A percentile compares a stretch with the other conserved stretches of the same genome.
phyloP scores from a whole-genome alignment of 495 filamentous ascomycete species.

The Usnea hakonensis region DNA sequence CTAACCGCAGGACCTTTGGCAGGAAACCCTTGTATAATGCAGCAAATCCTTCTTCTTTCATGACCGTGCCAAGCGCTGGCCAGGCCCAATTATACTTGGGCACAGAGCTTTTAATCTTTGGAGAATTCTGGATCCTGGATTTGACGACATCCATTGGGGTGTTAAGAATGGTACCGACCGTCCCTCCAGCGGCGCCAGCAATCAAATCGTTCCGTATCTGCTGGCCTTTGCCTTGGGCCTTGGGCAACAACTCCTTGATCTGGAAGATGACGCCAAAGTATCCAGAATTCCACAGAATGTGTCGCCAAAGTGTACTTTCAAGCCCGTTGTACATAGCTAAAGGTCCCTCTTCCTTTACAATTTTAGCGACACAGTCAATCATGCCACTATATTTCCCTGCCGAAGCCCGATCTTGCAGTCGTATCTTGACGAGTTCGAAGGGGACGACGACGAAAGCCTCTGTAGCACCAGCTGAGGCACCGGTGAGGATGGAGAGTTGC shows the following conservation, averaged over 20 bases:
- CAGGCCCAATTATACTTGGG: slow-evolving; percentile 99
- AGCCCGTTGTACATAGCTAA: slow-evolving; percentile 93
- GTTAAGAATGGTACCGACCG: slow-evolving; percentile 87
- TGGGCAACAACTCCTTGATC: slow-evolving; percentile 73
- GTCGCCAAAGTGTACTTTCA: slow-evolving; percentile 93
- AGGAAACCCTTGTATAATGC: slow-evolving; percentile 97
- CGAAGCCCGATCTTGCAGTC: slow-evolving; percentile 90
- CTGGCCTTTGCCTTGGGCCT: slow-evolving; percentile 65
- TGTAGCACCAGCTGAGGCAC: slow-evolving; percentile 89
- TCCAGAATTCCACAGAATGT: slow-evolving; percentile 93
- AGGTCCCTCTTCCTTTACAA: slow-evolving; percentile 71
- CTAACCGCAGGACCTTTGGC: slow-evolving; percentile 85
- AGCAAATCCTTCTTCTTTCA: slow-evolving; percentile 85
- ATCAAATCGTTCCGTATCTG: slow-evolving; percentile 82
- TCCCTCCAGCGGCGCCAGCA: slow-evolving; percentile 80
- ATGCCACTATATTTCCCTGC: slow-evolving; percentile 89
- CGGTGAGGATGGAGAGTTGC: slow-evolving; percentile 78
- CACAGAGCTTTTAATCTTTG: slow-evolving; percentile 65
- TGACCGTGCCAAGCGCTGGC: slow-evolving; percentile 72
- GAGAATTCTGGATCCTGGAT: slow-evolving; percentile 88
- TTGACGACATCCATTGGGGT: slow-evolving; percentile 98
- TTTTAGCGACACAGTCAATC: slow-evolving; percentile 84
- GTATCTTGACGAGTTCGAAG: slow-evolving; percentile 93
- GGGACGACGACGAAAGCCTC: slow-evolving; percentile 93
- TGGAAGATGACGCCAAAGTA: slow-evolving; percentile 99